Base-by-base conservation (phyloP, 441 rosid genomes). In the Hura crepitans region DNA sequence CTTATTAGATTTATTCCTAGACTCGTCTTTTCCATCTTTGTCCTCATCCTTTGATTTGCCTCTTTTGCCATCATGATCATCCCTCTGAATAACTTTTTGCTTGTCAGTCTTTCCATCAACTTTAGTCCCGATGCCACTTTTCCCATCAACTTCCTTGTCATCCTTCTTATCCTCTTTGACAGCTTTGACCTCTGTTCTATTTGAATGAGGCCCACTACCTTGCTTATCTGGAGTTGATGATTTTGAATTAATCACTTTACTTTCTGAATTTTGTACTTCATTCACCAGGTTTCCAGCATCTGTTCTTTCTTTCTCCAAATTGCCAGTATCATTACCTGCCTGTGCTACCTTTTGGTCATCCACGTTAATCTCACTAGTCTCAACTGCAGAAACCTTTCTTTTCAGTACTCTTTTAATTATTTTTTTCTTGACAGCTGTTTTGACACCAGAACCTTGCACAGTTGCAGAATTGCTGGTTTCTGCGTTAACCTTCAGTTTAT, bases 391-490 rank as follows among this genome's bases (percentile, higher is more conserved):
- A 35, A 81, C 81, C 86, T 93, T 96, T 79, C 82, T 85, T 83
- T 88, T 92, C 60, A 88, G 79, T 28, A 96, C 96, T 81, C 90
- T 88, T 80, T 82, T 96, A 66, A 96, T 82, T 62, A 96, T 75
- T 81, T 91, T 92, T 82, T 83, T 92, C 81, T 91, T 91, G 50
- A 85, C 61, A 31, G 85, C 77, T 68, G 87, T 80, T 66, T 88
- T 90, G 75, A 75, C 85, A 75, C 81, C 46, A 43, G 84, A 50
- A 74, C 88, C 85, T 81, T 81, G 86, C 54, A 66, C 84, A 69
- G 58, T 74, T 47, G 78, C 73, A 65, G 74, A 62, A 75, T 62
- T 59, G 69, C 71, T 69, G 45, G 81, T 74, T 66, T 76, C 89
- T 56, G 83, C 77, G 72, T 75, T 82, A 64, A 81, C 89, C 68